Base-by-base conservation (phyloP, 78 protist species). In the Chrysochromulina tobinii region DNA sequence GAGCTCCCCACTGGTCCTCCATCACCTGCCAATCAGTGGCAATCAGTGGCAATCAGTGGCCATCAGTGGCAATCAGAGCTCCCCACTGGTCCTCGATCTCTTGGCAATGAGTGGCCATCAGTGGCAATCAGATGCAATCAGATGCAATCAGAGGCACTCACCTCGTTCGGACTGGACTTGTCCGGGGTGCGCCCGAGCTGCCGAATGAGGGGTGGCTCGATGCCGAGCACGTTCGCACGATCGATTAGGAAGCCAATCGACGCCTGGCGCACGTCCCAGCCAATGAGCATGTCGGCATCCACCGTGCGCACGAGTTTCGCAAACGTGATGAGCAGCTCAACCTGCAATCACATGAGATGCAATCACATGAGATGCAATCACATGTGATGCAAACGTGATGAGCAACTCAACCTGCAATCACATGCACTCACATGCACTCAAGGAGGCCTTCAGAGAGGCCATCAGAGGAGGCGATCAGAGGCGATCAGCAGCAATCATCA, bases 201-300 rank as follows among this genome's bases (percentile, higher is more conserved):
- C 8, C 67, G 87, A 61, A 38, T 20, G 17, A 93, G 55, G 12
- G 87, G 57, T 17, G 21, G 55, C 25, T 15, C 75, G 50, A 88
- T 18, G 73, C 61, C 87, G 21, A 89, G 51, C 27, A 11, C 9
- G 53, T 55, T 15, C 3, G 94, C 97, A 0, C 98, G 81, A 38
- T 96, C 96, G 59, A 94, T 57, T 3, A 97, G 27, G 86, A 92
- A 97, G 54, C 99, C 99, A 50, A 92, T 21, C 18, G 98, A 97
- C 7, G 8, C 0, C 90, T 61, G 15, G 73, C 96, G 98, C 59
- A 95, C 50, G 84, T 97, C 99, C 81, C 88, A 97, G 3, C 98
- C 98, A 11, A 92, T 61, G 8, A 97, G 38, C 1, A 97, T 61
- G 90, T 97, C 99, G 55, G 97, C 95, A 61, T 97, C 99, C 61